Evolutionary conservation across 2,329 filamentous ascomycete genomes (phyloP).

Genomic region (Fusarium secorum): DNA sequence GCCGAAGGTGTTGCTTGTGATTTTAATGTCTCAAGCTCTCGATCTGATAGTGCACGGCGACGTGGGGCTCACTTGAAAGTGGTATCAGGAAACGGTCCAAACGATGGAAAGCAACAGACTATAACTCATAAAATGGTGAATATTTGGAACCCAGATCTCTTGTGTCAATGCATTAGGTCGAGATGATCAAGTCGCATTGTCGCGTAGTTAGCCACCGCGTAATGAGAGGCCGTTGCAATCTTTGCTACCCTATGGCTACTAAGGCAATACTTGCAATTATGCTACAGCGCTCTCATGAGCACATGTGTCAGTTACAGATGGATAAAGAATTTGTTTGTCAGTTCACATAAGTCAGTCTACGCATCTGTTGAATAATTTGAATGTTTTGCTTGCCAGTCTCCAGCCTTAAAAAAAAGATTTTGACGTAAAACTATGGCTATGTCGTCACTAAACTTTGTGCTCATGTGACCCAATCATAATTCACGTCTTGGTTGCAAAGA

Average conservation of each 20-base stretch:
- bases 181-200: accelerated
- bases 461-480: accelerated
- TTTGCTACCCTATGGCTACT: neutral
- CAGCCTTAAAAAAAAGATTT: too few relatives aligned
- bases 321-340: accelerated
- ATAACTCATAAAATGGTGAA: accelerated
- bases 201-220: neutral
- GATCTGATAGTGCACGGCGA: neutral
- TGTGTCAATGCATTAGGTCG: accelerated
- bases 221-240: accelerated
- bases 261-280: neutral
- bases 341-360: accelerated
- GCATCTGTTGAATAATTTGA: accelerated
- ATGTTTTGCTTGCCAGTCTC: accelerated
- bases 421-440: too few relatives aligned
- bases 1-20: neutral
- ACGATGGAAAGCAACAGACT: neutral
- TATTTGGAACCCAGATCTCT: neutral
- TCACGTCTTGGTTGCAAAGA: too few relatives aligned
- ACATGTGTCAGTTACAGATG: accelerated
- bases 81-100: accelerated
- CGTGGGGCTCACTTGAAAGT: accelerated
- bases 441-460: accelerated
- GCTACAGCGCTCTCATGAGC: neutral
- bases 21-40: neutral